These are phyloP conservation scores for Maudiozyma barnettii DNA, from an alignment of 805 yeast genomes.

Conservation along the genomic window DNA sequence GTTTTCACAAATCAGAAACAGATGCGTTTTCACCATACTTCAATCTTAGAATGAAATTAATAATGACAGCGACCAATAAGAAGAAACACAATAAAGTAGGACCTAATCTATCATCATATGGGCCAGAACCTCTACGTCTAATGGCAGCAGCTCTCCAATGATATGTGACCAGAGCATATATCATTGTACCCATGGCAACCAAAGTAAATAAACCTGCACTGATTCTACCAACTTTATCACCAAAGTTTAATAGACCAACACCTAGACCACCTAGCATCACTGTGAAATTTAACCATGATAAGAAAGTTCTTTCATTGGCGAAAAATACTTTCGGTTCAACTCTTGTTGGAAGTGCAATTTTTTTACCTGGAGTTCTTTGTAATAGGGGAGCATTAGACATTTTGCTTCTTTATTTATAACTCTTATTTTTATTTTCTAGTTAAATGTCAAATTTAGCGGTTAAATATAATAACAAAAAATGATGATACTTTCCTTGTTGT, in stretches of 20 bases:
- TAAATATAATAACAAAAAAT: too few relatives aligned
- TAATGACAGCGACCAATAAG: constrained; percentile 83
- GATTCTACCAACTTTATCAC: constrained; percentile 86
- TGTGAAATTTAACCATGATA: constrained; percentile 98
- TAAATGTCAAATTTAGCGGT: too few relatives aligned
- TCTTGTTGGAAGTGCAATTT: constrained; percentile 95
- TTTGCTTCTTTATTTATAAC: background rate
- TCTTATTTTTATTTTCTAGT: too few relatives aligned
- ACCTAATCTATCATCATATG: constrained; percentile 98
- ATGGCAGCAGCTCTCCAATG: constrained; percentile 99
- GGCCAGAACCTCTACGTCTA: constrained; percentile 95
- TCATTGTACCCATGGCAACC: constrained; percentile 97
- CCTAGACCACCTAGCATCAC: constrained; percentile 95
- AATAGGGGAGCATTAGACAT: constrained; percentile 63
- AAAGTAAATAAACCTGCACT: constrained; percentile 91
- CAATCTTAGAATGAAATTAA: constrained; percentile 76
- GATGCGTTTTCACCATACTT: constrained; percentile 7
- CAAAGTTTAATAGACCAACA: constrained; percentile 90
- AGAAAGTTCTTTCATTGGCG: constrained; percentile 96
- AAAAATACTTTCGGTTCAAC: constrained; percentile 98
- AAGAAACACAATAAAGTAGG: constrained; percentile 96
- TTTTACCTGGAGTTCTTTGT: constrained; percentile 72
- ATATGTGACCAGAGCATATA: constrained; percentile 87
- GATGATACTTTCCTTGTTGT: too few relatives aligned
- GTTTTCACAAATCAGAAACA: background rate